Evolutionary conservation across 2,329 filamentous ascomycete species (phyloP).

Genomic region (Aspergillus jensenii): DNA sequence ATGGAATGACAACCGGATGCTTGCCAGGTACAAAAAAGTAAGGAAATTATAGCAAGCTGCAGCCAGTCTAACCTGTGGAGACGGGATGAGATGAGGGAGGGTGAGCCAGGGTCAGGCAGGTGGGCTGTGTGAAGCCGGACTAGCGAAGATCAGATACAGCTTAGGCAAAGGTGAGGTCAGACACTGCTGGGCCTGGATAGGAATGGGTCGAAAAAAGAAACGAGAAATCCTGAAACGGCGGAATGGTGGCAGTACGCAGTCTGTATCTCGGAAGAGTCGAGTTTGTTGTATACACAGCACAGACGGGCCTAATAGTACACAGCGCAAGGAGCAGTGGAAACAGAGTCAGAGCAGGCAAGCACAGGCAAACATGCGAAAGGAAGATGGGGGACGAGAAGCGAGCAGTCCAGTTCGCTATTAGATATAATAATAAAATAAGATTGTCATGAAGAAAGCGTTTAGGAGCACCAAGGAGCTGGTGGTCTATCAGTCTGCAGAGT

Average conservation of each 20-base stretch:
- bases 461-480: conserved; percentile 3
- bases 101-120: conserved; percentile 8
- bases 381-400: not conserved
- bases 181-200: not conserved
- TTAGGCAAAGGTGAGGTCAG: conserved; percentile 5
- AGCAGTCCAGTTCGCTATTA: not conserved
- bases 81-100: conserved; percentile 11
- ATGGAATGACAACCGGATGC: conserved; percentile 15
- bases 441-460: conserved; percentile 4
- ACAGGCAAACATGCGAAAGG: not conserved
- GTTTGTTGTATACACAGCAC: not conserved
- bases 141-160: conserved; percentile 12
- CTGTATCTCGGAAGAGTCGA: not conserved
- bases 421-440: conserved; percentile 7
- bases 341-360: too few species aligned
- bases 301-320: not conserved
- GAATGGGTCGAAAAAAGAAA: conserved; percentile 2
- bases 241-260: conserved; percentile 15
- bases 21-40: conserved; percentile 15
- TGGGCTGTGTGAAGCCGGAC: conserved; percentile 22
- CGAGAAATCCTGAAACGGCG: conserved; percentile 4
- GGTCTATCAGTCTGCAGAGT: conserved; percentile 18
- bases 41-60: conserved; percentile 5
- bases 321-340: too few species aligned
- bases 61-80: conserved; percentile 15